Conservation (phyloP, 2,329 filamentous ascomycete species). For the Trichoderma sp. region DNA sequence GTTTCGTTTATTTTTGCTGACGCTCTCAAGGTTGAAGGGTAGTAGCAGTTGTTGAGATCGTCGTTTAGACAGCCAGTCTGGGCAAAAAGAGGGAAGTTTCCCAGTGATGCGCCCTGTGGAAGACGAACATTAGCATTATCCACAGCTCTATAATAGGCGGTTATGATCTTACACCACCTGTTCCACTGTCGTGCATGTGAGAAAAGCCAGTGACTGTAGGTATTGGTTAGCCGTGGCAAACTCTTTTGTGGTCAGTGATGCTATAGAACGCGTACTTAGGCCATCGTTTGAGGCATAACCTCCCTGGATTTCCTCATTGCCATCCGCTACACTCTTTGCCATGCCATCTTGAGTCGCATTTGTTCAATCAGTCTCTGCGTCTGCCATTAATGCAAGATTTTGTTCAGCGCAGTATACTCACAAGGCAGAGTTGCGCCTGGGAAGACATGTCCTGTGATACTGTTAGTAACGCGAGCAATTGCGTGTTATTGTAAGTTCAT, state of each 20-base stretch:
- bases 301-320: slow-evolving; percentile 45
- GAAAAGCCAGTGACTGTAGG: slow-evolving; percentile 50
- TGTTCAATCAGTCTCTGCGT: background rate
- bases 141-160: background rate
- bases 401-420: background rate
- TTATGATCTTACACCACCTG: slow-evolving; percentile 29
- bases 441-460: slow-evolving; percentile 46
- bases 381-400: too few species aligned
- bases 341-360: slow-evolving; percentile 32
- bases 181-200: slow-evolving; percentile 51
- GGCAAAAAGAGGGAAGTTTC: slow-evolving; percentile 55
- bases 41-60: slow-evolving; percentile 52
- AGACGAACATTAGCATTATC: background rate
- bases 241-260: too few species aligned
- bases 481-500: background rate
- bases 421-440: slow-evolving; percentile 53
- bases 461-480: background rate
- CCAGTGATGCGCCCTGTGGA: slow-evolving; percentile 45
- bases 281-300: slow-evolving; percentile 51
- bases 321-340: slow-evolving; percentile 33
- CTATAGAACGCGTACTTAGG: slow-evolving; percentile 9
- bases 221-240: background rate
- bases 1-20: slow-evolving; percentile 52
- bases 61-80: slow-evolving; percentile 51
- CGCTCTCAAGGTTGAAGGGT: slow-evolving; percentile 49